Conservation (phyloP, 257 asterid species). For the Capsicum pubescens region DNA sequence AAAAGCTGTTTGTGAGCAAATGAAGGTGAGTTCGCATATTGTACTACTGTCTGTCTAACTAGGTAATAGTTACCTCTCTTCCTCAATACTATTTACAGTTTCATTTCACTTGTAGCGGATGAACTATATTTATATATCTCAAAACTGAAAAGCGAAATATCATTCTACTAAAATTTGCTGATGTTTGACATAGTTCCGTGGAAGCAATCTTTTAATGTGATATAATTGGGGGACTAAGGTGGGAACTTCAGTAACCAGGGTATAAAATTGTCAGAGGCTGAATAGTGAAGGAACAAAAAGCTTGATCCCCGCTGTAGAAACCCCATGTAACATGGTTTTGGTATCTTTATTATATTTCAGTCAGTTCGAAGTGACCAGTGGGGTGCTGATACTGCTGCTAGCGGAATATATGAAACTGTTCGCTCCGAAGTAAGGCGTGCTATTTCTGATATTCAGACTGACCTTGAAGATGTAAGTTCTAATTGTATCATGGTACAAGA, state of each 20-base stretch:
- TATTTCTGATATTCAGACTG: constrained; percentile 47
- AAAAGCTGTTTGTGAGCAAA: constrained; percentile 57
- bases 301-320: constrained; percentile 4
- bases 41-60: neutral
- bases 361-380: constrained; percentile 34
- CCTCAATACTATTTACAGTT: neutral
- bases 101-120: neutral
- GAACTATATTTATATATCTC: neutral
- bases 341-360: constrained; percentile 32
- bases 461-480: constrained; percentile 42
- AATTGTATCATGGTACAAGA: neutral
- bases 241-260: neutral
- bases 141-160: neutral
- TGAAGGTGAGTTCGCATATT: constrained; percentile 48
- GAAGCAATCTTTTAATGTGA: constrained; percentile 12
- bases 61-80: neutral
- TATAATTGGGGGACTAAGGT: constrained; percentile 20
- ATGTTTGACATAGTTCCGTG: neutral
- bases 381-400: constrained; percentile 40
- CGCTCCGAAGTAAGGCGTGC: constrained; percentile 56
- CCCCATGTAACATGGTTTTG: constrained; percentile 16
- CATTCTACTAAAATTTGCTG: neutral
- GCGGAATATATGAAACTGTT: constrained; percentile 51
- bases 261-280: neutral
- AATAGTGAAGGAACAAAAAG: neutral